Evolutionary conservation across 2,329 filamentous ascomycete species (phyloP).

Genomic region (Whalleya microplaca): DNA sequence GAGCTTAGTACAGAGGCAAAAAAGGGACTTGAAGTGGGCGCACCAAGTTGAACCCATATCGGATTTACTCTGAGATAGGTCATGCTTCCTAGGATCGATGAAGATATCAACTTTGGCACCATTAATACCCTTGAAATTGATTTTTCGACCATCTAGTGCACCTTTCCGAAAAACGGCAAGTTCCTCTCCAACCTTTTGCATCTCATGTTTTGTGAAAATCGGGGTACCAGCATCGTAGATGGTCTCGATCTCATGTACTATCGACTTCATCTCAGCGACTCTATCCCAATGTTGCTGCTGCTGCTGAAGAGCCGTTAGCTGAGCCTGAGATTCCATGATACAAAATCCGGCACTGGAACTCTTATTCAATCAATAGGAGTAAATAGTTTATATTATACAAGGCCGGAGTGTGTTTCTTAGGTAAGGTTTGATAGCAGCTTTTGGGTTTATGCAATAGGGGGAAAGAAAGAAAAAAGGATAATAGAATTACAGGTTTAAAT

Average conservation of each 20-base stretch:
- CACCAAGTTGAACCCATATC: slow-evolving; percentile 19
- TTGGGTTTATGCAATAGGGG: too few relatives aligned
- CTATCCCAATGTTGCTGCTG: too few relatives aligned
- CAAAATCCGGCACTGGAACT: too few relatives aligned
- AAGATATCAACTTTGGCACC: slow-evolving; percentile 7
- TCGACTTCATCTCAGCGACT: slow-evolving; percentile 6
- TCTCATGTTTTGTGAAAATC: slow-evolving; percentile 20
- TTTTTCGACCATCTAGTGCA: slow-evolving; percentile 1
- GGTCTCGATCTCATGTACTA: slow-evolving; percentile 15
- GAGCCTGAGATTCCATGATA: too few relatives aligned
- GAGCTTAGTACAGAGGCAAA: neutral
- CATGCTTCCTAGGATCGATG: neutral
- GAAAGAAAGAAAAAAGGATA: too few relatives aligned
- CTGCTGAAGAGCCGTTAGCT: too few relatives aligned
- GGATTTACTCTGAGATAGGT: neutral
- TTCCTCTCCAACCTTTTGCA: slow-evolving; percentile 18
- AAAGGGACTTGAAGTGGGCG: slow-evolving; percentile 8
- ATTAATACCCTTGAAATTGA: slow-evolving; percentile 6
- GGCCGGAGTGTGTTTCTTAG: too few relatives aligned
- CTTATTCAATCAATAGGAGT: too few relatives aligned
- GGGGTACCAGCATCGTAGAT: slow-evolving; percentile 23
- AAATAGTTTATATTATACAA: too few relatives aligned
- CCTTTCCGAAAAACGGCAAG: slow-evolving; percentile 8
- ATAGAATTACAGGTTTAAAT: too few relatives aligned
- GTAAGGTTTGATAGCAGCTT: too few relatives aligned